Evolutionary conservation across 2,329 filamentous ascomycete species (phyloP), one percentile per base, ranked within the genome.

Genomic region (Moelleriella libera): DNA sequence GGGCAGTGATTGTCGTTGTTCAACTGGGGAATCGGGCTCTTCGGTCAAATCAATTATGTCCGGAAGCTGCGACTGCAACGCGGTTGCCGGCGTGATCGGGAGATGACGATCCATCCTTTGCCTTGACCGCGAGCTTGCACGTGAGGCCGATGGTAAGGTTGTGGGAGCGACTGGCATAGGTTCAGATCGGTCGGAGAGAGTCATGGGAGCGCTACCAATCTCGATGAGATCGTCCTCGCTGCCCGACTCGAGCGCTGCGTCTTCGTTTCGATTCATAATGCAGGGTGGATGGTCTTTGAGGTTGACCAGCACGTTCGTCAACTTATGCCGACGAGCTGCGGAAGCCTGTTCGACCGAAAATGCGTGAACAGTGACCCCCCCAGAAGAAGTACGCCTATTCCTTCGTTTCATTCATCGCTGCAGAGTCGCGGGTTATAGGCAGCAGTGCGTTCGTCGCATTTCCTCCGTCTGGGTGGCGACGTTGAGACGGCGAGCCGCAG

Each of bases 21-120:
- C 54, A 6, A 55, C 50, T 5, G 70, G 69, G 14, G 69, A 73
- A 55, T 75, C 71, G 0, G 71, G 69, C 52, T 74, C 72, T 8
- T 63, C 64, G 0, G 72, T 75, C 44, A 76, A 58, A 49, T 76
- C 72, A 42, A 76, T 75, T 11, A 75, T 59, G n/a, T 39, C n/a
- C 34, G 37, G 46, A n/a, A 12, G 45, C 6, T 34, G 46, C 31
- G 32, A 31, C 44, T 43, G 47, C 28, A 37, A 5, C 41, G 14
- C 37, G 5, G 40, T 45, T 30, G 21, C 11, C 4, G 39, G 43
- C 6, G 10, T 44, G 7, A 21, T 21, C 21, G 21, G 21, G 21
- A 44, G n/a, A 41, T 28, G 45, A n/a, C n/a, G 31, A 10, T 45
- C 44, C 5, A 8, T 45, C 21, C 14, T 41, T 37, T 47, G 32